Percentiles rank a stretch among this genome's conserved stretches.
Conservation (phyloP, 2,329 filamentous ascomycete species). For the Xylariaceae sp. region DNA sequence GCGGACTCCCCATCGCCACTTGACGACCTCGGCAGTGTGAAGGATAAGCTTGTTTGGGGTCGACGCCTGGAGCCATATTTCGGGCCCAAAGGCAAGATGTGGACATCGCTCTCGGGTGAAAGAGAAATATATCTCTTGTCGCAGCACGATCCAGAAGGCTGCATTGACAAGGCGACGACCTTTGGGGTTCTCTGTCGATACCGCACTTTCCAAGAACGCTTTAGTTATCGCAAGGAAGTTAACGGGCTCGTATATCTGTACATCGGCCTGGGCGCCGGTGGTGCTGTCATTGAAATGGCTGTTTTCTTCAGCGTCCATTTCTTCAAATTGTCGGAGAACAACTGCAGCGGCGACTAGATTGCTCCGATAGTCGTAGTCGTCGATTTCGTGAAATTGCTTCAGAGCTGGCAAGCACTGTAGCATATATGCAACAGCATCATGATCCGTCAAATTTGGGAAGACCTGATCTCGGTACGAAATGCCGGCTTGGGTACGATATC, state of each 20-base stretch:
- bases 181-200: neutral
- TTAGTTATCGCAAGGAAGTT: neutral
- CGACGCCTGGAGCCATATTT: neutral
- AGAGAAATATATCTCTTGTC: neutral
- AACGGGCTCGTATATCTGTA: no score
- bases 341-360: neutral
- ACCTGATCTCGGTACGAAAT: neutral
- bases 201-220: neutral
- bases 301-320: neutral
- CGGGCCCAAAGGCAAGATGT: neutral
- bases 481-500: neutral
- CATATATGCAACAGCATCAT: neutral
- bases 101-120: neutral
- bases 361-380: neutral
- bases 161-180: neutral
- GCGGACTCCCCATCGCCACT: neutral
- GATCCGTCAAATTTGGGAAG: neutral
- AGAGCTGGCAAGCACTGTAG: neutral
- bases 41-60: neutral
- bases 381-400: neutral
- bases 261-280: neutral
- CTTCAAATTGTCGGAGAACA: neutral
- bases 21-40: neutral
- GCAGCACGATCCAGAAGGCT: neutral
- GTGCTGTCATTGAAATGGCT: neutral